Base-by-base conservation (phyloP, 2,329 filamentous ascomycete species). In the Rhynchosporium secalis region DNA sequence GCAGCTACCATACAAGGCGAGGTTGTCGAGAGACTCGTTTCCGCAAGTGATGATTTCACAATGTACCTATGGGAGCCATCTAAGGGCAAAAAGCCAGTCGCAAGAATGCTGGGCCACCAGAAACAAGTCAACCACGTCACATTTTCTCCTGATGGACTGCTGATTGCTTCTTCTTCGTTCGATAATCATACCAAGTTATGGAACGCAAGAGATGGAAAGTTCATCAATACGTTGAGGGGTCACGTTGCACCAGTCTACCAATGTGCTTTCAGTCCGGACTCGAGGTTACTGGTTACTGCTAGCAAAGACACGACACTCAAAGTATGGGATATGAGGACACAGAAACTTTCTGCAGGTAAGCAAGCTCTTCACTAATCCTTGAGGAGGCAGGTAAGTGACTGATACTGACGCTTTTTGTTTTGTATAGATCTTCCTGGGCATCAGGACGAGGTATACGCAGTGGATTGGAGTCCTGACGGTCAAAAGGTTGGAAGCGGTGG, bases 41-140 rank as follows among this genome's bases (percentile, higher is more conserved):
- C 92, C 8, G 95, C 94, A 2, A 94, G 89, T 68, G 95, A 98
- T 73, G 95, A 99, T 75, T 96, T 93, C 75, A 96, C 93, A 5
- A 94, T 99, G 84, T 96, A 92, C 74, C 83, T 99, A 7, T 99
- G 94, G 94, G 91, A 96, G 64, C 93, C 93, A 0, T 81, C 87
- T 9, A 82, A 81, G 48, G 87, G 88, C 3, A 90, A 82, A 7
- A 97, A 98, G 75, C 93, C 94, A 0, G 80, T 98, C 3, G 89
- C 91, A n/a, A 83, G 92, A 40, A 84, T 98, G 77, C 78, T 92
- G n/a, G 95, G 95, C 2, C 95, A 99, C 72, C 92, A 97, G 75
- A 98, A 98, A 78, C 91, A 94, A 73, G 93, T 98, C 69, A 97
- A 98, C 75, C 91, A 97, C 74, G 93, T 98, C 54, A 90, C 88